These are phyloP conservation scores for Kurtzmaniella fragi DNA, from an alignment of 805 yeast genomes.

Conservation along the genomic window DNA sequence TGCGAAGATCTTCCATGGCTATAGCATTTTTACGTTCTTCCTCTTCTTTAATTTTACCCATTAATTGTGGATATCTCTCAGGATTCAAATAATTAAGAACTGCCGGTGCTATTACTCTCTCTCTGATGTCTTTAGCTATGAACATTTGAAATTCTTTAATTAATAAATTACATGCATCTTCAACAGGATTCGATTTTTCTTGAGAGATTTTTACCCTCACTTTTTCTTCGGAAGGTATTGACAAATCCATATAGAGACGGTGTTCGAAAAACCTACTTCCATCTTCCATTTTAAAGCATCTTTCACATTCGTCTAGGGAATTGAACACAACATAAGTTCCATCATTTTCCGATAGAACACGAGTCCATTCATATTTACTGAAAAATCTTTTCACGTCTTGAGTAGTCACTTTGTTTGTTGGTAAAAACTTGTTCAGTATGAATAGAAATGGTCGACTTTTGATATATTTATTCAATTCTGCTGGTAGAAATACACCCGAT, in stretches of 20 bases:
- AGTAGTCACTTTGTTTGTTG: conserved; percentile 43
- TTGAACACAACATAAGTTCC: conserved; percentile 76
- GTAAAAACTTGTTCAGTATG: conserved; percentile 46
- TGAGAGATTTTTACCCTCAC: neutral
- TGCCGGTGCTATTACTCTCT: conserved; percentile 64
- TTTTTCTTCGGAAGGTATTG: conserved; percentile 32
- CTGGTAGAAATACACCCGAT: conserved; percentile 40
- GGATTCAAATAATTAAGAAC: conserved; percentile 59
- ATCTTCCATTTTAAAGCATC: conserved; percentile 58
- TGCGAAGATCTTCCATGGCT: conserved; percentile 8
- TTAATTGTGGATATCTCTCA: conserved; percentile 49
- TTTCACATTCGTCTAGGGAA: conserved; percentile 49
- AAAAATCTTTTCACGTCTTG: conserved; percentile 57
- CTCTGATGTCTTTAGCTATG: conserved; percentile 67
- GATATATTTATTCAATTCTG: conserved; percentile 43
- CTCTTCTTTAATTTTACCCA: conserved; percentile 30
- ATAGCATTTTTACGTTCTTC: conserved; percentile 7
- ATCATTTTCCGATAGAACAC: conserved; percentile 54
- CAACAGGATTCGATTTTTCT: conserved; percentile 33
- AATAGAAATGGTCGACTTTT: conserved; percentile 55
- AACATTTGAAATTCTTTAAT: conserved; percentile 60
- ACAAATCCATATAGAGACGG: conserved; percentile 53
- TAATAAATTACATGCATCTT: conserved; percentile 55
- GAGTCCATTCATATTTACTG: conserved; percentile 58
- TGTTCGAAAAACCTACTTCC: conserved; percentile 46